These are phyloP conservation scores for Tagetes erecta DNA, from an alignment of 129 eudicot species.

Conservation along the genomic window DNA sequence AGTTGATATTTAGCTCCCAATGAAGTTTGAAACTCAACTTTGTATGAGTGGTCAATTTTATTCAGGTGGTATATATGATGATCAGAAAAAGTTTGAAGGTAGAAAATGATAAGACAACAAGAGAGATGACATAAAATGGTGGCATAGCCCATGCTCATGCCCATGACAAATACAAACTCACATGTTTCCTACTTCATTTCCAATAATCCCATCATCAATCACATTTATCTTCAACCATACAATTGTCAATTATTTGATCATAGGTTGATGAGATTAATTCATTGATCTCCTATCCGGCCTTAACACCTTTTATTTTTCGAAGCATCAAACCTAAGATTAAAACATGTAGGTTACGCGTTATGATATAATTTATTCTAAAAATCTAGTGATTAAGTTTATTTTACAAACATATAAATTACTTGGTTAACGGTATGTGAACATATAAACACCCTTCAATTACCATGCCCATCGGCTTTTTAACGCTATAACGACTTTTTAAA, in stretches of 20 bases:
- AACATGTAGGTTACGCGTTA: no score
- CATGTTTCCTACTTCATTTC: constrained; percentile 39
- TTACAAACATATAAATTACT: no score
- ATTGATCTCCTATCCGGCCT: no score
- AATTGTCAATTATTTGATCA: constrained; percentile 7
- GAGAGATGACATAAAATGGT: constrained; percentile 21
- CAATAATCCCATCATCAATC: constrained; percentile 38
- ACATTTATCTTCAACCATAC: constrained; percentile 29
- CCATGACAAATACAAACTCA: constrained; percentile 33
- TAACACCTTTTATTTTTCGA: no score
- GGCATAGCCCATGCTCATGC: constrained; percentile 33
- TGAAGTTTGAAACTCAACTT: neutral
- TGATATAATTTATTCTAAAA: no score
- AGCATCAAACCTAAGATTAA: no score
- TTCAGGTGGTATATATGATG: constrained; percentile 33
- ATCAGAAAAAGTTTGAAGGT: constrained; percentile 5
- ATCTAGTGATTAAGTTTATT: no score
- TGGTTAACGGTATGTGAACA: no score
- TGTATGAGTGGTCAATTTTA: constrained; percentile 26
- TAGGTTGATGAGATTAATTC: no score
- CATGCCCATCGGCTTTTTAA: no score
- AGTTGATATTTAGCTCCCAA: constrained; percentile 1
- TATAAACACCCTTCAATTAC: no score
- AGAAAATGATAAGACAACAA: constrained; percentile 31
- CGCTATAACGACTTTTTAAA: no score